phyloP scores from a whole-genome alignment of 148 eudicot species.

The Dysphania ambrosioides region DNA sequence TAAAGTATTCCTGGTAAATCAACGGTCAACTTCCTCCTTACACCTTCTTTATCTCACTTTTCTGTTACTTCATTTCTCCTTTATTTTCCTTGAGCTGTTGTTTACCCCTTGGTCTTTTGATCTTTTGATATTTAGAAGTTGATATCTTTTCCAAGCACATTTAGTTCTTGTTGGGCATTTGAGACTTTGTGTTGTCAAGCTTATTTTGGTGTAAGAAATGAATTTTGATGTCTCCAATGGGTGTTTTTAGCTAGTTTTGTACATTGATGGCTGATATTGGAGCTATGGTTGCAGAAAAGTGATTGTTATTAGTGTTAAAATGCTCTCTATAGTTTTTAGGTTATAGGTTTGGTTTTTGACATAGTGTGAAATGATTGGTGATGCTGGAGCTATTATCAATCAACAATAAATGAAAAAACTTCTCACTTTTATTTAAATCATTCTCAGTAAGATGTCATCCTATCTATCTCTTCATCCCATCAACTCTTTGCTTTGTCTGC shows the following conservation, averaged over 20 bases:
- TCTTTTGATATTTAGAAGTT: no score
- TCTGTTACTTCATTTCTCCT: background rate
- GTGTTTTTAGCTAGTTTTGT: background rate
- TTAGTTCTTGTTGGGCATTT: background rate
- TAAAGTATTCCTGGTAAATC: conserved; percentile 27
- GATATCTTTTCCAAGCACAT: background rate
- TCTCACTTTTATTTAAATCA: no score
- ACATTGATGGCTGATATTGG: background rate
- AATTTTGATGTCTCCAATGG: background rate
- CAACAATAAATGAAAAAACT: no score
- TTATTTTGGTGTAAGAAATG: background rate
- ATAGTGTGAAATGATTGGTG: background rate
- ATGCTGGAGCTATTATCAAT: background rate
- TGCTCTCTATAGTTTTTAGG: no score
- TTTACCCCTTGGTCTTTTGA: background rate
- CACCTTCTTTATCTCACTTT: background rate
- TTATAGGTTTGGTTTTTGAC: background rate
- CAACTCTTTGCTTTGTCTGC: background rate
- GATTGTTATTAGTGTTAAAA: no score
- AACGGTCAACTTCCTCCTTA: no score
- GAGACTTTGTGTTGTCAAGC: background rate
- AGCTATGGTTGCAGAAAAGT: background rate
- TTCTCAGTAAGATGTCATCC: background rate
- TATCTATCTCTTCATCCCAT: background rate
- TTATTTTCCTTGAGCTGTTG: background rate